Evolutionary conservation across 73 alveolate genomes (phyloP), one percentile per base, ranked within the genome.

Genomic region (Paramecium primaurelia): DNA sequence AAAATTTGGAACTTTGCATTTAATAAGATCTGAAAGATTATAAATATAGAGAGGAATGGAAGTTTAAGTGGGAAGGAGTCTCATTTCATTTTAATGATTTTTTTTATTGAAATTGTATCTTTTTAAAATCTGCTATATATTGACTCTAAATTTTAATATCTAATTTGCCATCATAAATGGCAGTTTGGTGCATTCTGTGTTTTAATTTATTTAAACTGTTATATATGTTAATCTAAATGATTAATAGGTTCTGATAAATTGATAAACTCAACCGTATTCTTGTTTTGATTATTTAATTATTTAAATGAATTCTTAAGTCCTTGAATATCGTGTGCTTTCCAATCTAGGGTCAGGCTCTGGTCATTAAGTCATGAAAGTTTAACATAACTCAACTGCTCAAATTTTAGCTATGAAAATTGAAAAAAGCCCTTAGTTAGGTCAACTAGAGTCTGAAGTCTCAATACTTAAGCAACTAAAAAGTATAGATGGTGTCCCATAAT

Each of bases 1-100:
- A 47, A 87, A 87, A 37, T 87, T 87, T 87, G 93, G 93, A 16
- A 87, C 88, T 34, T 40, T 87, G 20, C 60, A 49, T 18, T 42
- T 87, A 86, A 87, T 87, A 32, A 60, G 88, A 87, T 54, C 69
- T 60, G 88, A 36, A 16, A 73, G 18, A 38, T 0, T 73, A 38
- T 37, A 73, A 36, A 37, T 73, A 2, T 73, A 37, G 16, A 32
- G 59, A 30, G 87, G 87, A 73, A 73, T 73, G 59, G 87, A 73
- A 36, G 16, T 73, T 11, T 73, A 73, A n/a, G 59, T 73, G 37
- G 87, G 87, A 37, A 32, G 87, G 20, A 73, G 87, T 34, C 84
- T 64, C 51, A 64, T 64, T 64, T 64, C 84, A 64, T 64, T 64
- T 64, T 64, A 22, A 64, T 64, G 84, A 64, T 14, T 64, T 12